These are phyloP conservation scores for Scheffersomyces lignicola DNA, from an alignment of 1,139 yeast genomes.

Conservation along the genomic window DNA sequence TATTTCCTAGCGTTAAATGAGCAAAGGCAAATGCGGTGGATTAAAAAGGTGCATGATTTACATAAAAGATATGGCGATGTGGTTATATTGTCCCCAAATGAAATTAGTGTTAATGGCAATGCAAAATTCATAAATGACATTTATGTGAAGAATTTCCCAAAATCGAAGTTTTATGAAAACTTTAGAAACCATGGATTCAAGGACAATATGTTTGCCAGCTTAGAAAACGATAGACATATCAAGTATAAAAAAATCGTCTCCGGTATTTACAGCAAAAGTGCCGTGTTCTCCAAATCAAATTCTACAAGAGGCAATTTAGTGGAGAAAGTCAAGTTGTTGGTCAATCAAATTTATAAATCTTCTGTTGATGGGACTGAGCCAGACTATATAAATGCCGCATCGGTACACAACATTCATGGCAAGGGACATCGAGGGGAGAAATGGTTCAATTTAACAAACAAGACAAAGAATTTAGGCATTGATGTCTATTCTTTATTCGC, in stretches of 20 bases:
- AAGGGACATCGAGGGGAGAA: constrained; percentile 26
- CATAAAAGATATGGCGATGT: constrained; percentile 60
- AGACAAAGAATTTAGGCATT: constrained; percentile 32
- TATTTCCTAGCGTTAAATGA: constrained; percentile 48
- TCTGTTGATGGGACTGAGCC: constrained; percentile 37
- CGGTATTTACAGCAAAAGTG: constrained; percentile 51
- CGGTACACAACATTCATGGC: constrained; percentile 34
- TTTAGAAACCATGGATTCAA: constrained; percentile 56
- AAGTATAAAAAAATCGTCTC: constrained; percentile 48
- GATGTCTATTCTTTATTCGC: constrained; percentile 66
- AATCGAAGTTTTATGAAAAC: constrained; percentile 59
- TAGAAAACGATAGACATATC: constrained; percentile 51
- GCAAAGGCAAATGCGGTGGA: constrained; percentile 56
- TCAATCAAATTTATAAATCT: constrained; percentile 24
- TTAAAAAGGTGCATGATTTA: constrained; percentile 46
- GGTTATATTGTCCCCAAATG: constrained; percentile 61
- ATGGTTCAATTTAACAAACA: constrained; percentile 31
- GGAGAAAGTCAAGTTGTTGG: constrained; percentile 25
- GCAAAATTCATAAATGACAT: constrained; percentile 52
- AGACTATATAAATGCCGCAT: constrained; percentile 33
- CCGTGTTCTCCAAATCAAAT: constrained; percentile 33
- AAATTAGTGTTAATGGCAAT: constrained; percentile 58
- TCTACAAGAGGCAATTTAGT: constrained; percentile 25
- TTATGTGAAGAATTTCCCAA: constrained; percentile 60
- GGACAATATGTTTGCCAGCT: constrained; percentile 58